A percentile compares a stretch with the other conserved stretches of the same genome.
phyloP scores from a whole-genome alignment of 2,329 filamentous ascomycete species.

The Colletotrichum aenigma region DNA sequence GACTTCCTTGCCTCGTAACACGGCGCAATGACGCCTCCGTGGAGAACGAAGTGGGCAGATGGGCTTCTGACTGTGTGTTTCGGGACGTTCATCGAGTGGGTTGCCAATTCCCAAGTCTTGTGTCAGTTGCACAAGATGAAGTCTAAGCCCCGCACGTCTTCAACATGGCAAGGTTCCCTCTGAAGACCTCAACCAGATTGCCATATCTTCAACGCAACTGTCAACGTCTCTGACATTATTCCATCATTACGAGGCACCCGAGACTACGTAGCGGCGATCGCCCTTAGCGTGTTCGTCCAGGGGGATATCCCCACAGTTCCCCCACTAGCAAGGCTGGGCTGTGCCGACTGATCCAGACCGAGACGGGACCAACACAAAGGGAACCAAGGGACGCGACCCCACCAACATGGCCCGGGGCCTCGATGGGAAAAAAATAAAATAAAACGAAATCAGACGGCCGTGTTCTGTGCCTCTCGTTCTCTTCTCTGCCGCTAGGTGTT shows the following conservation, averaged over 20 bases:
- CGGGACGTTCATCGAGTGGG: background rate
- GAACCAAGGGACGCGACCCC: background rate
- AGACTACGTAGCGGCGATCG: background rate
- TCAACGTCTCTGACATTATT: background rate
- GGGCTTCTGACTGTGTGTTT: background rate
- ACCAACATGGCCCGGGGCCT: background rate
- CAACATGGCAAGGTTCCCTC: background rate
- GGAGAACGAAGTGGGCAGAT: background rate
- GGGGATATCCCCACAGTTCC: slow-evolving; percentile 4
- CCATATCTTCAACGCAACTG: background rate
- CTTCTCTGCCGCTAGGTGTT: background rate
- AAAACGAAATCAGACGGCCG: background rate
- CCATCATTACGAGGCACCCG: background rate
- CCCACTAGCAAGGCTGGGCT: slow-evolving; percentile 16
- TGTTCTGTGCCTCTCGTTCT: background rate
- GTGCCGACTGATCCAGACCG: slow-evolving; percentile 18
- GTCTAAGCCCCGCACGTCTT: background rate
- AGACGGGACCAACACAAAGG: background rate
- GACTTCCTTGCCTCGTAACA: background rate
- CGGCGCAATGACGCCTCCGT: slow-evolving; percentile 9
- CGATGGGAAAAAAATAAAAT: background rate
- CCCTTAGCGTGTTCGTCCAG: slow-evolving; percentile 8
- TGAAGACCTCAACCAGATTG: background rate
- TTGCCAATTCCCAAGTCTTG: background rate
- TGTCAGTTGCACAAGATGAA: background rate